Conservation (phyloP, 73 alveolate species). For the Blepharisma japonicum region DNA sequence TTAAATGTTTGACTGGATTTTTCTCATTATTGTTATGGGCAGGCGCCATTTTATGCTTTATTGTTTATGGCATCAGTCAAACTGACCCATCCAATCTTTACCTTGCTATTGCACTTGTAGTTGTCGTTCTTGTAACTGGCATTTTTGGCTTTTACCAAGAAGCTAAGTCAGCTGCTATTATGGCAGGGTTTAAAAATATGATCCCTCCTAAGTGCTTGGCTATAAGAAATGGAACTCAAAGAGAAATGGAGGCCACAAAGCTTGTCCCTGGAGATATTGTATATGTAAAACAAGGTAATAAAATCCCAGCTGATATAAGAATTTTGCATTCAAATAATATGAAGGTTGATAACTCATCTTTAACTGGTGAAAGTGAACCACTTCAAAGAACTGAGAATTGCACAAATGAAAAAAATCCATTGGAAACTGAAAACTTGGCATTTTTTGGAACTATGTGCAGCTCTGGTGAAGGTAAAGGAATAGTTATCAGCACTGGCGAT, state of each 20-base stretch:
- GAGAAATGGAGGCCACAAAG: conserved; percentile 55
- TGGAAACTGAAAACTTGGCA: conserved; percentile 89
- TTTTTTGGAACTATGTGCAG: conserved; percentile 92
- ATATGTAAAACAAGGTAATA: conserved; percentile 77
- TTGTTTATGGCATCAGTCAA: conserved; percentile 71
- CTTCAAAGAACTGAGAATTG: conserved; percentile 78
- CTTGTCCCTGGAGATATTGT: conserved; percentile 94
- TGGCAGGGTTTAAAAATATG: conserved; percentile 77
- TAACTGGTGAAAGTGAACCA: conserved; percentile 95
- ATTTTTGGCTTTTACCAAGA: conserved; percentile 65
- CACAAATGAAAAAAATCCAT: conserved; percentile 84
- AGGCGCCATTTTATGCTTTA: conserved; percentile 74
- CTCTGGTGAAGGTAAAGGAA: conserved; percentile 92
- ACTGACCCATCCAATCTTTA: conserved; percentile 73
- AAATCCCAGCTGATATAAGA: conserved; percentile 93
- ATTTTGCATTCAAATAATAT: conserved; percentile 72
- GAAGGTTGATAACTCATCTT: conserved; percentile 92
- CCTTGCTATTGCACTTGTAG: conserved; percentile 75
- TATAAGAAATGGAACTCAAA: conserved; percentile 68
- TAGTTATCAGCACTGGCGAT: conserved; percentile 94
- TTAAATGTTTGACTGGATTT: conserved; percentile 65
- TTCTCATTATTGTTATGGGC: conserved; percentile 84
- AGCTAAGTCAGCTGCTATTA: conserved; percentile 81
- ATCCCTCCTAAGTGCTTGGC: conserved; percentile 28
- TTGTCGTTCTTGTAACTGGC: conserved; percentile 73